Evolutionary conservation across 768 basidiomycete genomes (phyloP).

Genomic region (Kwoniella sp.): DNA sequence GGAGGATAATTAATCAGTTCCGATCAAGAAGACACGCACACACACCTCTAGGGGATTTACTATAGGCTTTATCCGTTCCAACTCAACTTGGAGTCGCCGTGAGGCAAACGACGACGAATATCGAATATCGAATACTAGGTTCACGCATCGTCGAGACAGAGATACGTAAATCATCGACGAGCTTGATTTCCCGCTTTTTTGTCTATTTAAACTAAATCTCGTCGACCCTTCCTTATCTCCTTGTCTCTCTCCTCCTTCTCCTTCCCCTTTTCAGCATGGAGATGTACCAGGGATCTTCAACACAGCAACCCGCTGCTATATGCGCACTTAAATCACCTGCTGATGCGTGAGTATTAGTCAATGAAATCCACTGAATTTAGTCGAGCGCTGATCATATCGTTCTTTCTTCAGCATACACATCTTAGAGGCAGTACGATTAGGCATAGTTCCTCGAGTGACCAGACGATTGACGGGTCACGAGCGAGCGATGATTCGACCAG

Average conservation of each 20-base stretch:
- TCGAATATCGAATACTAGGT: too few relatives aligned
- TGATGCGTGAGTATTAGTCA: conserved; percentile 48
- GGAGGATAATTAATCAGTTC: too few relatives aligned
- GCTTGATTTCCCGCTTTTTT: background rate
- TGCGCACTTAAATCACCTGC: conserved; percentile 47
- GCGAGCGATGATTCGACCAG: conserved; percentile 44
- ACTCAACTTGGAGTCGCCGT: too few relatives aligned
- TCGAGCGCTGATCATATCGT: background rate
- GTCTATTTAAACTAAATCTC: background rate
- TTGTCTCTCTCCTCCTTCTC: background rate
- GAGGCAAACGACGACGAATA: too few relatives aligned
- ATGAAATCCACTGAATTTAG: too few relatives aligned
- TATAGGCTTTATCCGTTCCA: too few relatives aligned
- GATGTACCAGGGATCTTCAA: conserved; percentile 33
- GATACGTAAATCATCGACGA: background rate
- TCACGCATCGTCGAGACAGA: background rate
- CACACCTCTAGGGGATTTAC: too few relatives aligned
- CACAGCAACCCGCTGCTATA: conserved; percentile 52
- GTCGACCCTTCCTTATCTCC: background rate
- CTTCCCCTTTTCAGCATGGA: conserved; percentile 13
- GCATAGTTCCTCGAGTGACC: conserved; percentile 49
- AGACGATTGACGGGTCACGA: conserved; percentile 52
- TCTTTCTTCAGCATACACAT: conserved; percentile 39
- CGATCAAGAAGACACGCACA: too few relatives aligned
- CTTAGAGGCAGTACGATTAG: conserved; percentile 49